phyloP scores from a whole-genome alignment of 139 green algal genomes.

The Chlorella sp. region DNA sequence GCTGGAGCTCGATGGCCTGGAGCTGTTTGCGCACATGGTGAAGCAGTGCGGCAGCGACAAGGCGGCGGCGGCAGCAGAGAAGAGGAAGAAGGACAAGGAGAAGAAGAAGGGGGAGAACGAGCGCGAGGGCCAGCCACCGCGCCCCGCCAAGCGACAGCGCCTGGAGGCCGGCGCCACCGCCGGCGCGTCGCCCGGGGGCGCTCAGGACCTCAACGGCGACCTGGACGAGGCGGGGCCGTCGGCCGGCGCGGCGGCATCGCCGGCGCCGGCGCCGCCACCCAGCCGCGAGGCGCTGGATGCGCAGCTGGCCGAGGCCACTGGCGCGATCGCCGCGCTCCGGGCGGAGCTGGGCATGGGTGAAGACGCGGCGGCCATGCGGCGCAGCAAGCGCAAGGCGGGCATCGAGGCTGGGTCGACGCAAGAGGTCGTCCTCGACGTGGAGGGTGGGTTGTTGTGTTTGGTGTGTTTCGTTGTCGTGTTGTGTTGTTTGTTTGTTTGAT shows the following conservation, averaged over 20 bases:
- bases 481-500: no score
- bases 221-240: not conserved
- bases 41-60: constrained; percentile 15
- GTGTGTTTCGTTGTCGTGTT: not conserved
- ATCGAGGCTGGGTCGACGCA: constrained; percentile 22
- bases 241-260: no score
- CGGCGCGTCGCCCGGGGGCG: no score
- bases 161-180: no score
- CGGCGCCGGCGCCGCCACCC: no score
- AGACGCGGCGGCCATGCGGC: constrained; percentile 6
- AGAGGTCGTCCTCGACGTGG: constrained; percentile 11
- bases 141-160: not conserved
- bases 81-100: not conserved
- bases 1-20: constrained; percentile 25
- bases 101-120: not conserved
- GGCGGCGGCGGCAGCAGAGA: not conserved
- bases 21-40: constrained; percentile 24
- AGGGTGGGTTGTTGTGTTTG: not conserved
- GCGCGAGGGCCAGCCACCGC: not conserved
- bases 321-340: not conserved
- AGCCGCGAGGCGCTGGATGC: not conserved
- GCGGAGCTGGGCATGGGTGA: constrained; percentile 5
- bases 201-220: no score
- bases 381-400: constrained; percentile 28
- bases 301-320: constrained; percentile 7